Evolutionary conservation across 1,139 yeast species (phyloP).

Genomic region (Suhomyces taliae): DNA sequence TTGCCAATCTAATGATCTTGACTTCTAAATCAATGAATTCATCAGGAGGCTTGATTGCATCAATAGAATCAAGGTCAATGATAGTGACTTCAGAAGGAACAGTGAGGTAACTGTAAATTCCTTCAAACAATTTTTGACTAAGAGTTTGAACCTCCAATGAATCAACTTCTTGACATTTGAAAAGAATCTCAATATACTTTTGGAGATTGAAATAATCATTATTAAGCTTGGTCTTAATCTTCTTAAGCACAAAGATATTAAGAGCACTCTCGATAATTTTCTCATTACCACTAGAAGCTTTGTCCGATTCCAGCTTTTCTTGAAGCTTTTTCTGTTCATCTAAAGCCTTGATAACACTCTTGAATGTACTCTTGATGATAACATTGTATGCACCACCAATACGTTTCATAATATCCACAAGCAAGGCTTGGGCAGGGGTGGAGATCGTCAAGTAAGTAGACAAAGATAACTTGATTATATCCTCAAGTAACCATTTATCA

Average conservation of each 20-base stretch:
- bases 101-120: conserved; percentile 46
- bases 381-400: conserved; percentile 66
- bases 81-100: conserved; percentile 64
- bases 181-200: conserved; percentile 47
- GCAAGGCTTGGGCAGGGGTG: conserved; percentile 66
- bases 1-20: conserved; percentile 56
- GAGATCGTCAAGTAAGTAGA: conserved; percentile 74
- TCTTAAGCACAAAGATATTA: conserved; percentile 51
- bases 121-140: conserved; percentile 53
- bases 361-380: conserved; percentile 50
- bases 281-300: neutral
- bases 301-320: neutral
- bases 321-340: conserved; percentile 22
- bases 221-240: conserved; percentile 54
- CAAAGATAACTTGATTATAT: conserved; percentile 65
- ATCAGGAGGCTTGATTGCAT: conserved; percentile 64
- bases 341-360: conserved; percentile 53
- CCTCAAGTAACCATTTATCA: conserved; percentile 65
- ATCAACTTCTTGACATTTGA: conserved; percentile 60
- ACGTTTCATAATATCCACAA: conserved; percentile 72
- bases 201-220: conserved; percentile 58
- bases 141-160: conserved; percentile 51
- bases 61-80: conserved; percentile 47
- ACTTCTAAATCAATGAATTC: conserved; percentile 55
- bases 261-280: conserved; percentile 71